A percentile compares a stretch with the other conserved stretches of the same genome.
Evolutionary conservation across 2,329 filamentous ascomycete species (phyloP).

Genomic region (Fusarium sp.): DNA sequence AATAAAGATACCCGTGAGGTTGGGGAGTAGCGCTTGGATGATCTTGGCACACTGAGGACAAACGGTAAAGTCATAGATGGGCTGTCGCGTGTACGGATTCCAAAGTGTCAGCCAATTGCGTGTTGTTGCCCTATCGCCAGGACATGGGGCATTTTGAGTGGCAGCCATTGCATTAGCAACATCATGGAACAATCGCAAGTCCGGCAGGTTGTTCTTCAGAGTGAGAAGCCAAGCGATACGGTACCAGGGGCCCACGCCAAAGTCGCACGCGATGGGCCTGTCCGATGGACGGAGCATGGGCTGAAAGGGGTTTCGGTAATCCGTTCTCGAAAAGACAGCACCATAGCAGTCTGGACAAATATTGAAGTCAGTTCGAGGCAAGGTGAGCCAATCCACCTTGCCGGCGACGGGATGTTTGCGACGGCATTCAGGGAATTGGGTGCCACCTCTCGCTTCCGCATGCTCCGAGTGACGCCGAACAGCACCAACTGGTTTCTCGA

Average conservation of each 20-base stretch:
- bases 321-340: slow-evolving; percentile 77
- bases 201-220: slow-evolving; percentile 76
- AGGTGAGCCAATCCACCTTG: slow-evolving; percentile 84
- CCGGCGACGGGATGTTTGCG: slow-evolving; percentile 74
- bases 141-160: slow-evolving; percentile 70
- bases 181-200: slow-evolving; percentile 78
- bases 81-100: slow-evolving; percentile 75
- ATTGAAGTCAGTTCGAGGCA: slow-evolving; percentile 80
- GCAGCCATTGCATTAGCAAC: slow-evolving; percentile 73
- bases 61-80: slow-evolving; percentile 80
- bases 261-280: slow-evolving; percentile 79
- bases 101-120: slow-evolving; percentile 84
- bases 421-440: slow-evolving; percentile 77
- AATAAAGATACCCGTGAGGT: slow-evolving; percentile 77
- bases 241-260: slow-evolving; percentile 84
- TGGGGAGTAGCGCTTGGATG: slow-evolving; percentile 81
- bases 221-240: slow-evolving; percentile 88
- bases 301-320: slow-evolving; percentile 77
- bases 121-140: slow-evolving; percentile 66
- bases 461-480: slow-evolving; percentile 70
- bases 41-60: slow-evolving; percentile 83
- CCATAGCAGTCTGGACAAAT: slow-evolving; percentile 88
- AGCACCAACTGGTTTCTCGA: slow-evolving; percentile 61
- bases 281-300: slow-evolving; percentile 71
- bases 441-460: slow-evolving; percentile 48